Conservation (phyloP, 73 alveolate species). For the Paramecium octaurelia region DNA sequence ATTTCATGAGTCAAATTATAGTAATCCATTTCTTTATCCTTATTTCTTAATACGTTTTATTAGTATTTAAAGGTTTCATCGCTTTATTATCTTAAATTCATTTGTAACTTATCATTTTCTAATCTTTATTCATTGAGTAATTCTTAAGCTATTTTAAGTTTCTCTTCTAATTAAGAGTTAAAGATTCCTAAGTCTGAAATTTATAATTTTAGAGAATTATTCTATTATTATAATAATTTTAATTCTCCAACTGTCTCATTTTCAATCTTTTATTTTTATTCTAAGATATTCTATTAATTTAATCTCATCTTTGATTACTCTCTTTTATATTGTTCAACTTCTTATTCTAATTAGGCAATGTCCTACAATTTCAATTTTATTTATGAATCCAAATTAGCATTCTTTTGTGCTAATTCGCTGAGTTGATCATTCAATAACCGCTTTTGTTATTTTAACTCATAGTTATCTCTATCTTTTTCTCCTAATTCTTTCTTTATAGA, state of each 20-base stretch:
- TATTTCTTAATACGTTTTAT: slow-evolving; percentile 15
- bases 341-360: neutral
- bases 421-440: neutral
- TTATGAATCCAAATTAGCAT: slow-evolving; percentile 20
- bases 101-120: neutral
- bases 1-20: slow-evolving; percentile 21
- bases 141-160: neutral
- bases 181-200: neutral
- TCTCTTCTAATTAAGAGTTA: slow-evolving; percentile 6
- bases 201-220: neutral
- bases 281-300: neutral
- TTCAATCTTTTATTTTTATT: neutral
- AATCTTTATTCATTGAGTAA: neutral
- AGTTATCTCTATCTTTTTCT: slow-evolving; percentile 32
- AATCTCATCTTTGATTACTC: neutral
- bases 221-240: neutral
- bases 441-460: slow-evolving; percentile 13
- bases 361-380: neutral
- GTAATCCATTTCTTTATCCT: slow-evolving; percentile 60
- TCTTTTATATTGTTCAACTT: neutral
- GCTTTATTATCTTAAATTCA: neutral
- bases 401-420: neutral
- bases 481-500: neutral
- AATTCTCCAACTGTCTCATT: neutral
- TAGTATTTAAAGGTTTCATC: neutral